A percentile compares a stretch with the other conserved stretches of the same genome.
Evolutionary conservation across 768 basidiomycete species (phyloP).

Genomic region (Mycena vitilis): DNA sequence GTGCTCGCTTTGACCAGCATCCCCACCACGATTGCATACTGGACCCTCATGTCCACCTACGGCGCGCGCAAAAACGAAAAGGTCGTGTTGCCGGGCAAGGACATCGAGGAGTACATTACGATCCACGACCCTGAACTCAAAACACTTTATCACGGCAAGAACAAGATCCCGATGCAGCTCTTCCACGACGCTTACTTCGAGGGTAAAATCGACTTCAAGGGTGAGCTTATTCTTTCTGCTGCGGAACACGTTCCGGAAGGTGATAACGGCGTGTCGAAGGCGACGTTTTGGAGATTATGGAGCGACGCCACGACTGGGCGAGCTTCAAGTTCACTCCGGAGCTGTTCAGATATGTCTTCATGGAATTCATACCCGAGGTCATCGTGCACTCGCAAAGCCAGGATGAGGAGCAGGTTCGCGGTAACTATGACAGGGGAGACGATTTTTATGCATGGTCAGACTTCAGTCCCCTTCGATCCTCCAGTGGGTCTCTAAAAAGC

Average conservation of each 20-base stretch:
- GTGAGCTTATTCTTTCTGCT: conserved; percentile 54
- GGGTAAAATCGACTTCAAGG: conserved; percentile 95
- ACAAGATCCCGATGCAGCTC: conserved; percentile 97
- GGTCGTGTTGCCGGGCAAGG: conserved; percentile 84
- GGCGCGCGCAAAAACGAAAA: conserved; percentile 88
- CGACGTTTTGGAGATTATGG: conserved; percentile 93
- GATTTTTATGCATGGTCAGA: conserved; percentile 97
- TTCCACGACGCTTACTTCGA: conserved; percentile 99
- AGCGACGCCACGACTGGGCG: conserved; percentile 96
- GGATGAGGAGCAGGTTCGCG: conserved; percentile 95
- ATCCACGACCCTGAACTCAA: conserved; percentile 88
- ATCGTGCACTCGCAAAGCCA: conserved; percentile 89
- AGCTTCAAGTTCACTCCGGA: conserved; percentile 91
- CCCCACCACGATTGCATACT: conserved; percentile 88
- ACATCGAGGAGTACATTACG: conserved; percentile 90
- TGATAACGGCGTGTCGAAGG: conserved; percentile 56
- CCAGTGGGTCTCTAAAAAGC: background rate
- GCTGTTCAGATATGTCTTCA: conserved; percentile 94
- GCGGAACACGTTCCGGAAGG: conserved; percentile 4
- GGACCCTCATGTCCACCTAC: conserved; percentile 87
- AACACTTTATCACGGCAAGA: conserved; percentile 80
- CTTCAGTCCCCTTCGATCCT: conserved; percentile 21
- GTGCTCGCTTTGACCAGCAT: conserved; percentile 78
- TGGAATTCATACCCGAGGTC: conserved; percentile 89
- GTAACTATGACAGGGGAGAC: conserved; percentile 96